Evolutionary conservation across 2,329 filamentous ascomycete species (phyloP).

Genomic region (Pseudogymnoascus sp.): DNA sequence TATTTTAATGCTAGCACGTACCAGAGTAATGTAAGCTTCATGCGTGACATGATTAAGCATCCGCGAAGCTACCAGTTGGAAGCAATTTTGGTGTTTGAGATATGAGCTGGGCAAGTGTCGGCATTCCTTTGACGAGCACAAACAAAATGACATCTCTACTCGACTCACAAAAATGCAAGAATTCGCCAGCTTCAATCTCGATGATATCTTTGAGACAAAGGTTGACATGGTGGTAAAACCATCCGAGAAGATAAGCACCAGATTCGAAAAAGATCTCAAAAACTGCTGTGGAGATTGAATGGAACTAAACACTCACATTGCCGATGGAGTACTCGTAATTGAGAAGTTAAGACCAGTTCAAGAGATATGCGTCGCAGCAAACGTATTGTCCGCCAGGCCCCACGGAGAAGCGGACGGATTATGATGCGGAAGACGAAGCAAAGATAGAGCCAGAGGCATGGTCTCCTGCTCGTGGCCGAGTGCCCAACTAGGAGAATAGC

Average conservation of each 20-base stretch:
- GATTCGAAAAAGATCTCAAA: background rate
- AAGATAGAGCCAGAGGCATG: background rate
- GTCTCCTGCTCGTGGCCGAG: background rate
- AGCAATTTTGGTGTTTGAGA: background rate
- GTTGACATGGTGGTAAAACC: background rate
- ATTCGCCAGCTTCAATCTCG: background rate
- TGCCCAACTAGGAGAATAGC: background rate
- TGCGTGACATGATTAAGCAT: background rate
- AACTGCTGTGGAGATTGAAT: background rate
- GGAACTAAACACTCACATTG: background rate
- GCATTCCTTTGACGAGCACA: background rate
- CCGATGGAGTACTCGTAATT: background rate
- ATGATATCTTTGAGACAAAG: background rate
- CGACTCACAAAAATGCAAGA: background rate
- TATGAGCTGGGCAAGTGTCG: background rate
- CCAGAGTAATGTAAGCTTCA: background rate
- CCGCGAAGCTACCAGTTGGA: background rate
- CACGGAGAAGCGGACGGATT: background rate
- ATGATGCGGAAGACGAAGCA: background rate
- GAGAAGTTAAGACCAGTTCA: background rate
- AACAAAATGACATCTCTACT: background rate
- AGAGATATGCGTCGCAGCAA: background rate
- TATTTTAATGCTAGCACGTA: background rate
- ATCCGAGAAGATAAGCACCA: background rate
- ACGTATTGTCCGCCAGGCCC: background rate